Base-by-base conservation (phyloP, 2,329 filamentous ascomycete genomes). In the Dactylellina haptotyla region DNA sequence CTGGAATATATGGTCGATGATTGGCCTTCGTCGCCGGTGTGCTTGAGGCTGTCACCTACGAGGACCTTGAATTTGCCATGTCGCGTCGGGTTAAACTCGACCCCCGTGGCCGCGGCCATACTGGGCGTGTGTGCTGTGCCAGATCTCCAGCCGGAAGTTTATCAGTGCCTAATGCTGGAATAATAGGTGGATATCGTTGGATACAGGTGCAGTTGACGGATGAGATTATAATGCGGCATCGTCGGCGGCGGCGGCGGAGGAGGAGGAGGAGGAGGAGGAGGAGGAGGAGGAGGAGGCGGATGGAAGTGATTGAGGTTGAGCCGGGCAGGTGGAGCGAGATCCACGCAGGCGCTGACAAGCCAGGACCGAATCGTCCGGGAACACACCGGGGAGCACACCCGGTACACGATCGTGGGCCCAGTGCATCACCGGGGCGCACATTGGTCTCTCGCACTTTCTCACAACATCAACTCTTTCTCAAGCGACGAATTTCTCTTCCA, bases 51-150 rank as follows among this genome's bases (percentile, higher is more conserved):
- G 18, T 72, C 67, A 39, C 67, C 67, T n/a, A 72, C 61, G 18
- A 72, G 67, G 32, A 72, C 67, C 46, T 72, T 72, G 61, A 72
- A 72, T 59, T 72, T 72, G 59, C 67, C 67, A 37, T 72, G 59
- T 65, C 61, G 67, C 67, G 67, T 72, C 54, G 67, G 45, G 50
- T 72, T 72, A 46, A 72, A 72, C 57, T 72, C 67, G 67, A 72
- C 66, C 5, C 57, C 41, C 28, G 66, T 32, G 48, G 46, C 67
- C 41, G 63, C 18, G 14, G 61, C 61, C 67, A 71, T 71, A 43
- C n/a, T 51, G 30, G 4, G 12, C 25, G 9, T 20, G 34, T 3
- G 2, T 43, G 28, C 10, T 12, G n/a, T 8, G 28, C 26, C 23
- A 12, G 41, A 20, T 45, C 4, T 45, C 4, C 20, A 20, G 14